Conservation (phyloP, 495 filamentous ascomycete genomes). For the Neurospora intermedia region DNA sequence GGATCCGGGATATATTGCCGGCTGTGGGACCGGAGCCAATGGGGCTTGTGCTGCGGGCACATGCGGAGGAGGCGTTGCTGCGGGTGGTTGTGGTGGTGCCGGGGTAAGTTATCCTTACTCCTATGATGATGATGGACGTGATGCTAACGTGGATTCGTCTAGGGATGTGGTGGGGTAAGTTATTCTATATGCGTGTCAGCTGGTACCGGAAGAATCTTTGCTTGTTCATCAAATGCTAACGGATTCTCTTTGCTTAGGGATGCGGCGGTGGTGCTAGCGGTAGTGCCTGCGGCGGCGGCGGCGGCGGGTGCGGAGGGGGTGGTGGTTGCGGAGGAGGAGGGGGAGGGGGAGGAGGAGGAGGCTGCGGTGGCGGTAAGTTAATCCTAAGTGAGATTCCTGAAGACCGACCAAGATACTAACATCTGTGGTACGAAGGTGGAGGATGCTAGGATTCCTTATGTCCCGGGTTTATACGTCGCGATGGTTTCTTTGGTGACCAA, state of each 20-base stretch:
- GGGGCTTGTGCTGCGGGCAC: conserved; percentile 13
- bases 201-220: not conserved
- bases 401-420: not conserved
- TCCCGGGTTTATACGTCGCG: not conserved
- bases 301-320: conserved; percentile 30
- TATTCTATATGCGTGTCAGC: not conserved
- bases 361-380: not conserved
- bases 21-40: conserved; percentile 6
- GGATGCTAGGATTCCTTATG: not conserved
- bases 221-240: not conserved
- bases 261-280: conserved; percentile 44
- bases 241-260: conserved; percentile 30
- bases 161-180: conserved; percentile 7
- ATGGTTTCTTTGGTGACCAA: not conserved
- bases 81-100: conserved; percentile 23
- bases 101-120: conserved; percentile 1
- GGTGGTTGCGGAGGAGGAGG: conserved; percentile 32
- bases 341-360: not conserved
- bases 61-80: conserved; percentile 25
- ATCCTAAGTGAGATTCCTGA: not conserved
- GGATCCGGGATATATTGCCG: conserved; percentile 29
- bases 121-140: not conserved
- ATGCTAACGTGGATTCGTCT: not conserved
- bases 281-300: conserved; percentile 38
- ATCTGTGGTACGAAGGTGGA: not conserved